Conservation (phyloP, 306 rosid genomes). For the Hippophae tibetana region DNA sequence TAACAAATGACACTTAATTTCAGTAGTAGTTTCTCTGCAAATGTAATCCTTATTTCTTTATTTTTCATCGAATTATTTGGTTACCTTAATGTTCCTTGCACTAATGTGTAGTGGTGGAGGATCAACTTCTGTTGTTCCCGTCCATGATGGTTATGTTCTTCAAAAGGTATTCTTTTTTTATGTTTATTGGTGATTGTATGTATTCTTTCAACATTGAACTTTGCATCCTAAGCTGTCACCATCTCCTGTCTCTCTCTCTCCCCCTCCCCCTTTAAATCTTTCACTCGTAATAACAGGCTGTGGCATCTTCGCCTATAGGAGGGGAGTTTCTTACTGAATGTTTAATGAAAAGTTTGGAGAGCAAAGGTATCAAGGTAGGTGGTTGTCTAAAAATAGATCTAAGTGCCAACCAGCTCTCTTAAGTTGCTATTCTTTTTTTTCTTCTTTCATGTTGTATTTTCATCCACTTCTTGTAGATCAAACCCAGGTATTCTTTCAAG, state of each 20-base stretch:
- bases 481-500: slow-evolving; percentile 86
- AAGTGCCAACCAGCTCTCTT: slow-evolving; percentile 5
- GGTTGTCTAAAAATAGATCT: slow-evolving; percentile 14
- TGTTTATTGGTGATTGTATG: not conserved
- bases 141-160: slow-evolving; percentile 95
- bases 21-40: too few relatives aligned
- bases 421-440: slow-evolving; percentile 9
- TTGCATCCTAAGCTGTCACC: not conserved
- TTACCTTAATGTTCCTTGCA: slow-evolving; percentile 7
- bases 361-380: slow-evolving; percentile 84
- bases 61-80: slow-evolving; percentile 1
- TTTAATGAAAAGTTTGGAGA: slow-evolving; percentile 91
- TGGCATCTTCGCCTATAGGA: slow-evolving; percentile 83
- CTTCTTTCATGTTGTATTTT: slow-evolving; percentile 1
- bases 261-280: slow-evolving; percentile 9
- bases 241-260: not conserved
- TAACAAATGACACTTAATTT: too few relatives aligned
- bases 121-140: slow-evolving; percentile 93
- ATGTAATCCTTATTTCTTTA: not conserved
- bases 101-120: slow-evolving; percentile 83
- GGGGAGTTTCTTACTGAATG: slow-evolving; percentile 97
- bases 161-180: slow-evolving; percentile 57
- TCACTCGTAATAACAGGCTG: slow-evolving; percentile 53
- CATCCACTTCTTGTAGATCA: slow-evolving; percentile 41
- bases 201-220: slow-evolving; percentile 2